Evolutionary conservation across 225 moss, liverwort and hornwort genomes (phyloP).

Genomic region (Anthoceros angustus): DNA sequence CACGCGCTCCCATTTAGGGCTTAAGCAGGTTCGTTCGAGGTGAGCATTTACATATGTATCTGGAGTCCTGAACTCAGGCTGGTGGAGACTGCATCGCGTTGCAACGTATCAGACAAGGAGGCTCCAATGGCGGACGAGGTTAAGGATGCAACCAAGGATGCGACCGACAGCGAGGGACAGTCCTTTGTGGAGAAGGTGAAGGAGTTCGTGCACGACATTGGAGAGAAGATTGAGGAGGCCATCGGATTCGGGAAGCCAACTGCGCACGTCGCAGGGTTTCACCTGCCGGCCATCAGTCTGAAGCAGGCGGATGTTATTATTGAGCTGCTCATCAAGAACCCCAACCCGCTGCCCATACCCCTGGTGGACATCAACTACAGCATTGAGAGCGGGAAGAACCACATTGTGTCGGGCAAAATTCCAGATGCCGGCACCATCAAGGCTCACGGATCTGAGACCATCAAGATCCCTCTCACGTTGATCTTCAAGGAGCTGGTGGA

Average conservation of each 20-base stretch:
- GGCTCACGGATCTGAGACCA: constrained; percentile 50
- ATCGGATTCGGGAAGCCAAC: constrained; percentile 60
- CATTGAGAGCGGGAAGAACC: constrained; percentile 41
- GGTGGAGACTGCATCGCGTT: too few species aligned
- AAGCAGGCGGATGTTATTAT: constrained; percentile 48
- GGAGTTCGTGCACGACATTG: constrained; percentile 48
- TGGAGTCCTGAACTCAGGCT: too few species aligned
- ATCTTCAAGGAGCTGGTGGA: constrained; percentile 60
- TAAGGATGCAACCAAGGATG: background rate
- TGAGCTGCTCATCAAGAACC: constrained; percentile 62
- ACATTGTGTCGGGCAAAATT: constrained; percentile 57
- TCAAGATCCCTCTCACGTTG: constrained; percentile 61
- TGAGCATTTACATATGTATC: too few species aligned
- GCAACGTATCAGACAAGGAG: too few species aligned
- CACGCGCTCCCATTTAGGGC: too few species aligned
- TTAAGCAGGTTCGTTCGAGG: too few species aligned
- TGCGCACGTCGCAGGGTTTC: constrained; percentile 41
- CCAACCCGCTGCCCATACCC: constrained; percentile 74
- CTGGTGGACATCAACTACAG: constrained; percentile 66
- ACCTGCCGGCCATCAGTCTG: constrained; percentile 46
- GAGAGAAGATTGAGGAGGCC: constrained; percentile 34
- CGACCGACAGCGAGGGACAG: background rate
- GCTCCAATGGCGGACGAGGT: background rate
- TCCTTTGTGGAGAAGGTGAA: constrained; percentile 13
- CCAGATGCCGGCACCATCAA: constrained; percentile 71